Conservation (phyloP, 2,329 filamentous ascomycete species). For the Leptographium flavum region DNA sequence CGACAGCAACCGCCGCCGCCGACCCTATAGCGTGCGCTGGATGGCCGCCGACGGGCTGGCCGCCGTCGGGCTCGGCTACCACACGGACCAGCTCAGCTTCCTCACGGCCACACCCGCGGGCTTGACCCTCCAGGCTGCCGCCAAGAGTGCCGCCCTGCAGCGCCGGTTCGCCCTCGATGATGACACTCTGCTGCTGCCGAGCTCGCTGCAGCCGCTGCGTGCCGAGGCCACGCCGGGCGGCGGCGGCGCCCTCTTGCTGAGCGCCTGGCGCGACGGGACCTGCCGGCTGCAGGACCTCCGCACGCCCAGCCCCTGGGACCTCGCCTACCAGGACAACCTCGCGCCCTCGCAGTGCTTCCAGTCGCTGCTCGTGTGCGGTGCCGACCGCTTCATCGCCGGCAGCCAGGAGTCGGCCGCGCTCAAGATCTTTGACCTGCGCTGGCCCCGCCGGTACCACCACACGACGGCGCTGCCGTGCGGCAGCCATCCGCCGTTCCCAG, state of each 20-base stretch:
- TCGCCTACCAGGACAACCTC: slow-evolving; percentile 37
- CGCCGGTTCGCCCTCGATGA: slow-evolving; percentile 14
- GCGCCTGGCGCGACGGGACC: slow-evolving; percentile 39
- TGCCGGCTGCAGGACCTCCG: slow-evolving; percentile 35
- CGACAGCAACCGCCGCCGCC: slow-evolving; percentile 7
- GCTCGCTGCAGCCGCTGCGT: slow-evolving; percentile 30
- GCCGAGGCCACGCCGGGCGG: slow-evolving; percentile 17
- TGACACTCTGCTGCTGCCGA: slow-evolving; percentile 15
- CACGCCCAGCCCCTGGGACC: slow-evolving; percentile 30
- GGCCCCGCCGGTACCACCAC: slow-evolving; percentile 32
- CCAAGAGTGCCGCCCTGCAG: slow-evolving; percentile 10
- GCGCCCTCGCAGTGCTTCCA: slow-evolving; percentile 27
- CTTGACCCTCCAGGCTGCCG: slow-evolving; percentile 20
- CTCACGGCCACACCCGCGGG: slow-evolving; percentile 32
- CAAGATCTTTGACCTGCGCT: slow-evolving; percentile 41
- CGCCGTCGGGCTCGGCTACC: slow-evolving; percentile 30
- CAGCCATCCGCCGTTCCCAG: slow-evolving; percentile 19
- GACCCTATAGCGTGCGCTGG: slow-evolving; percentile 25
- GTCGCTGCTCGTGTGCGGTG: slow-evolving; percentile 33
- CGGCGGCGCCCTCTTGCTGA: slow-evolving; percentile 25
- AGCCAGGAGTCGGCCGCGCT: slow-evolving; percentile 27
- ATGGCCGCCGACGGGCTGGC: slow-evolving; percentile 28
- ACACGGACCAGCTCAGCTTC: slow-evolving; percentile 28
- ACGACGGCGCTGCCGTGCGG: slow-evolving; percentile 33
- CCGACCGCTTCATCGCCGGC: slow-evolving; percentile 35